A percentile compares a stretch with the other conserved stretches of the same genome.
Conservation (phyloP, 2,329 filamentous ascomycete genomes). For the Colletotrichum gigasporum region DNA sequence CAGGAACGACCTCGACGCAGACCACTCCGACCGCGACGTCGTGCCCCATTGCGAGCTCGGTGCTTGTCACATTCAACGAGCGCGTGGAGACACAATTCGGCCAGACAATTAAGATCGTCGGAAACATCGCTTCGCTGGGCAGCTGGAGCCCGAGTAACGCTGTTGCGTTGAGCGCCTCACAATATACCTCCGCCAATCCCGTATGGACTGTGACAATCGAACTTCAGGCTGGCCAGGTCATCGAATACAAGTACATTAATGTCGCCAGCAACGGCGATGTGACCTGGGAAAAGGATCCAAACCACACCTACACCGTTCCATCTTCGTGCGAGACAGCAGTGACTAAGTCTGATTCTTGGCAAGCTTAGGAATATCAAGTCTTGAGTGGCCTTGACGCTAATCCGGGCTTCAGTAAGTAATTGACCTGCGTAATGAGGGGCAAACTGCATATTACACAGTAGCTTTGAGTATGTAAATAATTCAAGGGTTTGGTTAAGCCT, state of each 20-base stretch:
- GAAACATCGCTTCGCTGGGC: slow-evolving; percentile 67
- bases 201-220: slow-evolving; percentile 68
- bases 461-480: not conserved
- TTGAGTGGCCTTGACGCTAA: too few species aligned
- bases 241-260: slow-evolving; percentile 77
- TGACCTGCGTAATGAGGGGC: not conserved
- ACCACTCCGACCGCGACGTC: slow-evolving; percentile 42
- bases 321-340: slow-evolving; percentile 40
- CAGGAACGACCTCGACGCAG: slow-evolving; percentile 34
- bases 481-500: not conserved
- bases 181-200: slow-evolving; percentile 68
- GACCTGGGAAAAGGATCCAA: slow-evolving; percentile 72
- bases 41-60: slow-evolving; percentile 45
- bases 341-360: slow-evolving; percentile 45
- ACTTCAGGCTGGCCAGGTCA: slow-evolving; percentile 62
- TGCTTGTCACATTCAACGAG: slow-evolving; percentile 72
- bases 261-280: slow-evolving; percentile 63
- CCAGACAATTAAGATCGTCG: slow-evolving; percentile 72
- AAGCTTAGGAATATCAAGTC: slow-evolving; percentile 28
- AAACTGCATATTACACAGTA: not conserved
- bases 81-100: slow-evolving; percentile 66
- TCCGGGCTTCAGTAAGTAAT: too few species aligned
- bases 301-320: slow-evolving; percentile 52
- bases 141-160: slow-evolving; percentile 67
- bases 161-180: slow-evolving; percentile 63